Evolutionary conservation across 2,329 filamentous ascomycete genomes (phyloP).

Genomic region (Colletotrichum endophyticum): DNA sequence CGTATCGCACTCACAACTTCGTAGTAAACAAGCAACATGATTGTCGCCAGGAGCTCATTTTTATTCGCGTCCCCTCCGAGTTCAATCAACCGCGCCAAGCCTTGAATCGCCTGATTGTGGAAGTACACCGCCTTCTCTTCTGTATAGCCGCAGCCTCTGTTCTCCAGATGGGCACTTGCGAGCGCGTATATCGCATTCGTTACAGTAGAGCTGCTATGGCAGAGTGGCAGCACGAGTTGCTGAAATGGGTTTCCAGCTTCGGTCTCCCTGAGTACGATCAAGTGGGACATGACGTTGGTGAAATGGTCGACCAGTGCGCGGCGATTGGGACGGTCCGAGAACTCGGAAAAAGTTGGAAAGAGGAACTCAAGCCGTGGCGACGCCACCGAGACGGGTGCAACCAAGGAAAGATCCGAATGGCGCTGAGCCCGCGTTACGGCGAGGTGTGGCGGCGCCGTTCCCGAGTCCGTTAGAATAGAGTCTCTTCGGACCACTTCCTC

Average conservation of each 20-base stretch:
- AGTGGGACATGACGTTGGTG: conserved; percentile 66
- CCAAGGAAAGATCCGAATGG: conserved; percentile 28
- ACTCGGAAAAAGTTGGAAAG: conserved; percentile 60
- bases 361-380: conserved; percentile 56
- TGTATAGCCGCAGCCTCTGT: conserved; percentile 47
- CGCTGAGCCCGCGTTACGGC: conserved; percentile 19
- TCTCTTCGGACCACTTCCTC: conserved; percentile 22
- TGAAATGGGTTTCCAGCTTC: conserved; percentile 68
- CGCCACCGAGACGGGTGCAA: conserved; percentile 38
- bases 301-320: conserved; percentile 66
- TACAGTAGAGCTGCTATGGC: conserved; percentile 60
- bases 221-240: conserved; percentile 66
- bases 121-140: conserved; percentile 63
- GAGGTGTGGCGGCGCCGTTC: not conserved
- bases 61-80: conserved; percentile 52
- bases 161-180: conserved; percentile 83
- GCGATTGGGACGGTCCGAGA: conserved; percentile 57
- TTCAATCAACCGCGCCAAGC: conserved; percentile 61
- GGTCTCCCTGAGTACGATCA: conserved; percentile 66
- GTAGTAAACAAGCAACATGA: conserved; percentile 67
- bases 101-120: conserved; percentile 64
- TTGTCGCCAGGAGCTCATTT: conserved; percentile 65
- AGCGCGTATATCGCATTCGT: conserved; percentile 87
- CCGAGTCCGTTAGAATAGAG: conserved; percentile 29
- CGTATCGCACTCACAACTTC: conserved; percentile 58